Percentiles rank a stretch among this genome's conserved stretches.
Conservation (phyloP, 495 filamentous ascomycete species). For the Xylaria bambusicola region DNA sequence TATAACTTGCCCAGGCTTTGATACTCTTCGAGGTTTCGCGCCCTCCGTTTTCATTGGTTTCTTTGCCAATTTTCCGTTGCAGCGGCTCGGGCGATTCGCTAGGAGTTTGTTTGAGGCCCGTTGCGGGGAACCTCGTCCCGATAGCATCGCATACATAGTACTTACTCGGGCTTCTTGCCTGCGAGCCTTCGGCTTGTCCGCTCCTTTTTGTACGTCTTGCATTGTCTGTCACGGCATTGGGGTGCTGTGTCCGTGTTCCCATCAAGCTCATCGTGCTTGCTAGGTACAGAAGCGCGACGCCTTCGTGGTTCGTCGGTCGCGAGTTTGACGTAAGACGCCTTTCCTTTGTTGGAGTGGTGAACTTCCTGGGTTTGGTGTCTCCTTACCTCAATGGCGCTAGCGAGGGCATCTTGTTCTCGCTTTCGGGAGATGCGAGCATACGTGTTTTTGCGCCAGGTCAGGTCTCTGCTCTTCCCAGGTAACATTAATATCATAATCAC, state of each 20-base stretch:
- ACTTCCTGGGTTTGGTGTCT: too few species aligned
- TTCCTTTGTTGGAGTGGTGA: too few species aligned
- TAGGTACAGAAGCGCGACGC: not conserved
- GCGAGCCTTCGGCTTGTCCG: constrained; percentile 22
- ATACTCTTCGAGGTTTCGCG: not conserved
- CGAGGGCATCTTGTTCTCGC: too few species aligned
- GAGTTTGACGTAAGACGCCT: too few species aligned
- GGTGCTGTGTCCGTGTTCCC: constrained; percentile 13
- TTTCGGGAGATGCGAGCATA: too few species aligned
- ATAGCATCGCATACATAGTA: constrained; percentile 29
- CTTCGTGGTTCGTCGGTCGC: not conserved
- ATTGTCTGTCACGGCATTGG: constrained; percentile 18
- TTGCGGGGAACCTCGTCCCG: constrained; percentile 8
- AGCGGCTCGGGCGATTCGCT: not conserved
- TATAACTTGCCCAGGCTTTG: not conserved
- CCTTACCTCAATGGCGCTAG: too few species aligned
- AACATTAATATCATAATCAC: too few species aligned
- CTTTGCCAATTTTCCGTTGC: not conserved
- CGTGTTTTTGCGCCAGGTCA: too few species aligned
- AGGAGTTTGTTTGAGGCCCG: not conserved
- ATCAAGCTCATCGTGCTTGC: constrained; percentile 1
- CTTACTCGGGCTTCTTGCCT: constrained; percentile 21
- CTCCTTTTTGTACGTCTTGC: constrained; percentile 20
- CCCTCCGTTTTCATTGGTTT: constrained; percentile 1
- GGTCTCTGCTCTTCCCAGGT: too few species aligned